Conservation (phyloP, 805 yeast genomes). For the Yarrowia sp. region DNA sequence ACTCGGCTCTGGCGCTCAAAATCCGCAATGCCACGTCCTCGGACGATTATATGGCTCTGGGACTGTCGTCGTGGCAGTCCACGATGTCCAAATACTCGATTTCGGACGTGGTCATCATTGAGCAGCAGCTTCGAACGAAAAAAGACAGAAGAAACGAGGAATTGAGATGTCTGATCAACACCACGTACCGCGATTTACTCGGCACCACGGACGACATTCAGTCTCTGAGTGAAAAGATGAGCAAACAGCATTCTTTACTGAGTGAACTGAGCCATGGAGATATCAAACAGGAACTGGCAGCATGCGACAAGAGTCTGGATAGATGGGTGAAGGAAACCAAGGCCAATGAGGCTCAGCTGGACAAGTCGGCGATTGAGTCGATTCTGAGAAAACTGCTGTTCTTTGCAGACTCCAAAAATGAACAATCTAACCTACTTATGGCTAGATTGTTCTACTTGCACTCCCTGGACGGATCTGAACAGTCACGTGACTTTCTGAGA, state of each 20-base stretch:
- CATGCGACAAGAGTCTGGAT: constrained; percentile 7
- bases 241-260: constrained; percentile 14
- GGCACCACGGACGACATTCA: constrained; percentile 32
- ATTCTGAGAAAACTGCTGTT: constrained; percentile 18
- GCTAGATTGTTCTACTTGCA: constrained; percentile 12
- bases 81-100: constrained; percentile 33
- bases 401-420: constrained; percentile 12
- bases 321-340: constrained; percentile 15
- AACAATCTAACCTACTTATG: constrained; percentile 26
- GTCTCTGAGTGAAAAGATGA: constrained; percentile 28
- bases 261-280: constrained; percentile 29
- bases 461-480: constrained; percentile 1
- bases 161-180: constrained; percentile 20
- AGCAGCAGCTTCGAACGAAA: constrained; percentile 30
- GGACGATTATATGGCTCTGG: constrained; percentile 18
- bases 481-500: constrained; percentile 12
- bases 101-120: constrained; percentile 26
- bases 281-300: constrained; percentile 23
- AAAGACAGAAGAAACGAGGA: constrained; percentile 7
- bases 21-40: constrained; percentile 27
- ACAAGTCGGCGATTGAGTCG: constrained; percentile 22
- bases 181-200: constrained; percentile 21
- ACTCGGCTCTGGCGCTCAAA: constrained; percentile 32
- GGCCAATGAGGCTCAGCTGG: background rate
- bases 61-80: constrained; percentile 34